These are phyloP conservation scores for Pseudotsuga menziesii DNA, from an alignment of 75 land plant genomes.

Conservation along the genomic window DNA sequence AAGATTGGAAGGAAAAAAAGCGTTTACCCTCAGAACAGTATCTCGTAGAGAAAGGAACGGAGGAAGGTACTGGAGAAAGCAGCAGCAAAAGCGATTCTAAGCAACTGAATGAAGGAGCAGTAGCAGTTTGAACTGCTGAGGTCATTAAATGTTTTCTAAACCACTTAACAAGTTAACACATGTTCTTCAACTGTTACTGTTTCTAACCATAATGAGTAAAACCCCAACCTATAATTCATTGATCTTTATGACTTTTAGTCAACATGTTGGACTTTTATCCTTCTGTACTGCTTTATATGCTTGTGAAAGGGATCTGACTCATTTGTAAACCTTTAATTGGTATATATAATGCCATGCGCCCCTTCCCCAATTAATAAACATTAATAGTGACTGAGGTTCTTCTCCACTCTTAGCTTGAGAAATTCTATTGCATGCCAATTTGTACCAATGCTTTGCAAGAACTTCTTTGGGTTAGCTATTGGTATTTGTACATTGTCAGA, in stretches of 20 bases:
- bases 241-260: neutral
- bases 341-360: neutral
- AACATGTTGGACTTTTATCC: neutral
- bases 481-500: neutral
- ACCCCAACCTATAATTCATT: too few species aligned
- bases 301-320: neutral
- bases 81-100: neutral
- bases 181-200: too few species aligned
- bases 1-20: conserved; percentile 47
- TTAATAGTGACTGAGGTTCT: neutral
- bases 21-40: conserved; percentile 67
- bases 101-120: neutral
- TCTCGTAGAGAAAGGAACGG: conserved; percentile 27
- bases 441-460: neutral
- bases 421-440: neutral
- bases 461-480: neutral
- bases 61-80: conserved; percentile 12
- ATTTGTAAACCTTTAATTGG: neutral
- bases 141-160: too few species aligned
- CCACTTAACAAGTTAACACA: too few species aligned
- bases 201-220: too few species aligned
- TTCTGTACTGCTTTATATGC: neutral
- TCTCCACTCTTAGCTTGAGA: neutral
- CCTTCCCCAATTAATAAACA: neutral
- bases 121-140: neutral